Base-by-base conservation (phyloP, 2,329 filamentous ascomycete genomes). In the Pyrenochaeta sp. region DNA sequence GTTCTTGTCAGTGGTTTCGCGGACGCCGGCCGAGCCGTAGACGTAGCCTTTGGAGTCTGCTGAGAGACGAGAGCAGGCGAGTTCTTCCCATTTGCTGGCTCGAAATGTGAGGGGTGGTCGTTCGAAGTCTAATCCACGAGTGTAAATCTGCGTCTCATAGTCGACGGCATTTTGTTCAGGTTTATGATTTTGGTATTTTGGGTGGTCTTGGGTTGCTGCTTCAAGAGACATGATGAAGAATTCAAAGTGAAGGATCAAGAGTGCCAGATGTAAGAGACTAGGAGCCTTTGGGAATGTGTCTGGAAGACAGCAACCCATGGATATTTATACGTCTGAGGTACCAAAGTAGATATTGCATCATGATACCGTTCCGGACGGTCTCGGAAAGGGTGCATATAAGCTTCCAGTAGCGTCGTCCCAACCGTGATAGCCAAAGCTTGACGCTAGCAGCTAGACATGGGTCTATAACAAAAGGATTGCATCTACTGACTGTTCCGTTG, bases 41-140 rank as follows among this genome's bases (percentile, higher is more conserved):
- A 76, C 67, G 53, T 78, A 78, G n/a, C 74, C 75, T 48, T 65
- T 69, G 15, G 67, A 66, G 28, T 73, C 68, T 5, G 73, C 66
- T 2, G 70, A 72, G 34, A 77, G 66, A 25, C 65, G 65, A 8
- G 61, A 57, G 22, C 65, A 56, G 13, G 74, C 76, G 45, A 68
- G n/a, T 27, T 64, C 58, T 54, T 64, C 63, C 61, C 63, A 65
- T 30, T 56, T 56, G 28, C 51, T 40, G 32, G 74, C 54, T 45
- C 77, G 68, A 58, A 77, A 77, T 1, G 75, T 74, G 59, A 77
- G 64, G 1, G 66, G 59, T 8, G 76, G 73, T 7, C 67, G 68
- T 48, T 76, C 68, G 49, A 72, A 76, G 28, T 67, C 57, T 0
- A 78, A 67, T 7, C 76, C 76, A 30, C 66, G 66, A 13, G 73